Base-by-base conservation (phyloP, 495 filamentous ascomycete species). In the Melanomma pulvis-pyrius region DNA sequence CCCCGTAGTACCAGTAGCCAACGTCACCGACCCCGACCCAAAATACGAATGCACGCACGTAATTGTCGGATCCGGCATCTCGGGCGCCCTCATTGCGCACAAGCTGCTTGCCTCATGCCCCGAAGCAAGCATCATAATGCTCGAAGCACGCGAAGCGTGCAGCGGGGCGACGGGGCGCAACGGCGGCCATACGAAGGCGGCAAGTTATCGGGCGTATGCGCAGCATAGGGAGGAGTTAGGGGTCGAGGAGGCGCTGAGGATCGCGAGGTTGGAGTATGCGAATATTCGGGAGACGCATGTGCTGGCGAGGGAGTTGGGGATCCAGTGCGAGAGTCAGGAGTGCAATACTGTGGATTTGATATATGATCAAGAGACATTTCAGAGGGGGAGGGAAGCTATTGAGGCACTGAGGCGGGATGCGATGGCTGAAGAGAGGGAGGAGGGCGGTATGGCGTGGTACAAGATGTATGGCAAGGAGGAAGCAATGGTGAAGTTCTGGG, bases 11-110 rank as follows among this genome's bases (percentile, higher is more conserved):
- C 73, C 76, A 15, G 78, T 91, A 21, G 80, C 86, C 21, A 80
- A 84, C 61, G 68, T 79, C 44, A 81, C 82, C 60, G 83, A 81
- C 19, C 82, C 81, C 8, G 34, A 72, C 17, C 88, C 19, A 85
- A 34, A 59, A 0, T 74, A 76, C 1, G 81, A 79, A 44, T 56
- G 46, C 52, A 83, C 90, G 63, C 80, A 81, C 36, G 80, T 88
- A 17, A 83, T 92, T 47, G 85, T 92, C 55, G 89, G 89, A 29
- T 88, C 85, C 41, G 89, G 89, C 5, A 90, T 91, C 59, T 88
- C 86, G 0, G 88, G 89, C 13, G 79, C 87, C 0, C 77, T 82
- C 0, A 76, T 88, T 2, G 84, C 88, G 8, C 86, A 82, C 74
- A 81, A 83, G 13, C 75, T 90, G 0, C 76, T 90, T 6, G 71